These are phyloP conservation scores for Liquidambar formosana DNA, from an alignment of 164 flowering plant species.

Conservation along the genomic window DNA sequence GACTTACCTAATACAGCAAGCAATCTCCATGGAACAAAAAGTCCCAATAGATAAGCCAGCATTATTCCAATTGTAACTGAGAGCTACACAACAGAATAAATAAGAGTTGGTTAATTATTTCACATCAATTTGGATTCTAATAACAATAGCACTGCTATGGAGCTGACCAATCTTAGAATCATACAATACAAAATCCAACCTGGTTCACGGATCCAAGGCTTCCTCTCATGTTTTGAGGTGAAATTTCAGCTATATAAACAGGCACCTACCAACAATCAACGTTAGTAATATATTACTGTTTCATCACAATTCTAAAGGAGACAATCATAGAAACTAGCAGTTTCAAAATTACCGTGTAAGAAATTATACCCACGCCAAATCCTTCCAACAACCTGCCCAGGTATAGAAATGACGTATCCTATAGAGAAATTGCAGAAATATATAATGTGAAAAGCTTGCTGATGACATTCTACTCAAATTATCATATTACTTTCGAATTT, in stretches of 20 bases:
- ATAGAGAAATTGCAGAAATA: neutral
- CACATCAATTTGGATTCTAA: too few relatives aligned
- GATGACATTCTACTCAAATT: neutral
- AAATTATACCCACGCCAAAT: conserved; percentile 72
- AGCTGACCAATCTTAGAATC: neutral
- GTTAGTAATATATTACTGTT: neutral
- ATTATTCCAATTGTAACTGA: conserved; percentile 58
- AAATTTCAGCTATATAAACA: conserved; percentile 46
- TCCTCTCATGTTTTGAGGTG: conserved; percentile 27
- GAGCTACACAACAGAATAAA: conserved; percentile 34
- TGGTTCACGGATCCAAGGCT: conserved; percentile 54
- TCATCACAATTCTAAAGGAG: neutral
- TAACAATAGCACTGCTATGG: too few relatives aligned
- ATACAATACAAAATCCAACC: neutral
- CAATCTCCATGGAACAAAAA: conserved; percentile 52
- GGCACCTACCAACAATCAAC: conserved; percentile 33
- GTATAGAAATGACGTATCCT: conserved; percentile 61
- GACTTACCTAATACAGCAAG: conserved; percentile 55
- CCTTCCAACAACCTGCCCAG: conserved; percentile 74
- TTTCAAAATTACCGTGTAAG: conserved; percentile 49
- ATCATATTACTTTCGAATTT: neutral
- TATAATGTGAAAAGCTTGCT: neutral
- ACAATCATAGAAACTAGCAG: neutral
- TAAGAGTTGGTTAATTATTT: neutral
- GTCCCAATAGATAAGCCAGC: conserved; percentile 54